Evolutionary conservation across 352 stramenopile genomes (phyloP), one percentile per base, ranked within the genome.

Genomic region (Phytophthora multivora): DNA sequence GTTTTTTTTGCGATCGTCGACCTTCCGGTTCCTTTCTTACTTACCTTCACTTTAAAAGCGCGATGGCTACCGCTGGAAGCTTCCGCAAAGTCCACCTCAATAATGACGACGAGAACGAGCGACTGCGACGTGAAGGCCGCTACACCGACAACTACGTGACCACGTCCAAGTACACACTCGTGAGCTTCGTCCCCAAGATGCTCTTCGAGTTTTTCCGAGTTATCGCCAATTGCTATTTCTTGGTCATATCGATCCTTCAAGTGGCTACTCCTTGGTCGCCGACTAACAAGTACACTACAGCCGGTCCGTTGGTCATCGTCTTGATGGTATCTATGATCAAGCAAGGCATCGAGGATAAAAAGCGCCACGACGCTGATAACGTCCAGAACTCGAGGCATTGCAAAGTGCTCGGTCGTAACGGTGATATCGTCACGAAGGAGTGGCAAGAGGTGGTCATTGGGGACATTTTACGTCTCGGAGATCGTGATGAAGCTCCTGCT

Each of bases 211-310:
- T 98, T 74, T 98, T 98, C 73, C 81, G 92, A 25, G 80, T 95
- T 46, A 91, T 98, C 66, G 93, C 89, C 16, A 99, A 98, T 67
- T 86, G 97, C 64, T 98, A 98, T 71, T 99, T 99, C 63, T 65
- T 98, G 13, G 71, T 95, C 42, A 96, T 99, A 57, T 96, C 93
- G 2, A 81, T 96, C 50, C 80, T 99, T 26, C 97, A 98, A 59
- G 71, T 88, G 30, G 77, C 76, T n/a, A 88, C 77, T 19, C 49
- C 79, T 13, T 86, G 83, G 66, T 91, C 77, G 0, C 78, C 86
- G 2, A 90, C 83, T 4, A 93, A 91, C 51, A 78, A 86, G 50
- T 94, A 88, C 59, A 93, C 88, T 2, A 95, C 88, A 0, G 76
- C 80, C 0, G 77, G 77, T 0, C 88, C 88, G 5, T 77, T 96